Conservation (phyloP, 2,329 filamentous ascomycete species). For the Blastomyces gilchristii region DNA sequence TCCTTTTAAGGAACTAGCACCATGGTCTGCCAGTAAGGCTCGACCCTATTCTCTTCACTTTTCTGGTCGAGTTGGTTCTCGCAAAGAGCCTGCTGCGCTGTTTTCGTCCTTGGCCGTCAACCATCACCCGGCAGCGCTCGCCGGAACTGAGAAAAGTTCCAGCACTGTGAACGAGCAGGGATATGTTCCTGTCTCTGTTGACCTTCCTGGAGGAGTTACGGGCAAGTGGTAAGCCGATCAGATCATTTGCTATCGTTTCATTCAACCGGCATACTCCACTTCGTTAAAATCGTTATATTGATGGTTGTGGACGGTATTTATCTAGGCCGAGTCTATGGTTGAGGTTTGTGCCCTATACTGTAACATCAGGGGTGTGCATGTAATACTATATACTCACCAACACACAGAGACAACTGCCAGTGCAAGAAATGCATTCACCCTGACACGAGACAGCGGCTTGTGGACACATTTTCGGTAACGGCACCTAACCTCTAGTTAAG, state of each 20-base stretch:
- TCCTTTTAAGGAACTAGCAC: background rate
- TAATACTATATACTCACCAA: background rate
- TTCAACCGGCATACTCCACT: background rate
- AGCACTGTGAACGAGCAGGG: background rate
- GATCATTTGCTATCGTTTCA: background rate
- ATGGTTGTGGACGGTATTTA: background rate
- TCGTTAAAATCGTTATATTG: background rate
- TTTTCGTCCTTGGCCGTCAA: constrained; percentile 1
- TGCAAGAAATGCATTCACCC: constrained; percentile 57
- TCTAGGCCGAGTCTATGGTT: constrained; percentile 14
- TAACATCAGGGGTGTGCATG: background rate
- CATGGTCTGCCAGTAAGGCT: background rate
- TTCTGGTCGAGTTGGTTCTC: background rate
- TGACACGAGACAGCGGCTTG: constrained; percentile 57
- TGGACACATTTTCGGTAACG: constrained; percentile 51
- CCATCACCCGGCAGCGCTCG: background rate
- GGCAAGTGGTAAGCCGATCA: background rate
- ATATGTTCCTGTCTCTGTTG: background rate
- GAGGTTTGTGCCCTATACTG: constrained; percentile 9
- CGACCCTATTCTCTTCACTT: too few relatives aligned
- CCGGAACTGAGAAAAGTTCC: background rate
- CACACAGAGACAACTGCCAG: constrained; percentile 58
- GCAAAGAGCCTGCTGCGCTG: background rate
- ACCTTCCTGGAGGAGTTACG: background rate
- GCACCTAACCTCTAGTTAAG: background rate